Evolutionary conservation across 1,284 basidiomycete genomes (phyloP).

Genomic region (Pseudozyma hubeiensis): DNA sequence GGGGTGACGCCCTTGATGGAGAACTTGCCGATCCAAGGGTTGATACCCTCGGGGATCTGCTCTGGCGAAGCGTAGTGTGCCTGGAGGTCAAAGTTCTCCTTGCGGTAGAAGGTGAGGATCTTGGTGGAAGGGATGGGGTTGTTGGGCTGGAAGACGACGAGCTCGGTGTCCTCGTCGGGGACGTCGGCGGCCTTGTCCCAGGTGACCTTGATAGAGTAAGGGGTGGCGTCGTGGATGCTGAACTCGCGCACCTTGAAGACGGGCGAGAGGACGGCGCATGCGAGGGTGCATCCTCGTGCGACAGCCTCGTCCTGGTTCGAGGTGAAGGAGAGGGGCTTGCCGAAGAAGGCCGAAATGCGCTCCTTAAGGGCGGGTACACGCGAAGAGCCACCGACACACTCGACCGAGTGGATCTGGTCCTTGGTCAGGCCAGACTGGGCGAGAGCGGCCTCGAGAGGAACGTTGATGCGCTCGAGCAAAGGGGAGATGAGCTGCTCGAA

Average conservation of each 20-base stretch:
- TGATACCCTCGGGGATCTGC: constrained; percentile 61
- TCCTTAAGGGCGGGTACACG: constrained; percentile 67
- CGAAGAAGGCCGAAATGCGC: constrained; percentile 61
- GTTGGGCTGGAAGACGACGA: constrained; percentile 67
- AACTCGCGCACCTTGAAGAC: constrained; percentile 68
- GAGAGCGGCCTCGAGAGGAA: constrained; percentile 62
- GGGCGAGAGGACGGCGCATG: constrained; percentile 67
- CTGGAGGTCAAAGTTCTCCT: constrained; percentile 67
- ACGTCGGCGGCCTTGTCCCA: constrained; percentile 67
- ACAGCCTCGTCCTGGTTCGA: constrained; percentile 68
- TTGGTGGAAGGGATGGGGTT: constrained; percentile 69
- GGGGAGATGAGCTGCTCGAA: constrained; percentile 65
- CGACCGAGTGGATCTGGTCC: constrained; percentile 66
- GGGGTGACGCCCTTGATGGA: constrained; percentile 66
- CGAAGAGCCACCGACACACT: constrained; percentile 67
- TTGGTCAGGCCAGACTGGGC: constrained; percentile 64
- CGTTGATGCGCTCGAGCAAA: constrained; percentile 59
- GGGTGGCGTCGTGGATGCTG: constrained; percentile 65
- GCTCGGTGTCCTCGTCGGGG: constrained; percentile 68
- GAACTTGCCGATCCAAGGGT: constrained; percentile 66
- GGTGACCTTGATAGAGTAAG: constrained; percentile 68
- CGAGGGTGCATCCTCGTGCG: constrained; percentile 66
- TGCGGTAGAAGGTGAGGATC: constrained; percentile 69
- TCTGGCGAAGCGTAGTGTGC: constrained; percentile 63
- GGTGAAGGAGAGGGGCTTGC: constrained; percentile 63